These are phyloP conservation scores for Cyberlindnera xishuangbannaensis DNA, from an alignment of 805 yeast genomes.

Conservation along the genomic window DNA sequence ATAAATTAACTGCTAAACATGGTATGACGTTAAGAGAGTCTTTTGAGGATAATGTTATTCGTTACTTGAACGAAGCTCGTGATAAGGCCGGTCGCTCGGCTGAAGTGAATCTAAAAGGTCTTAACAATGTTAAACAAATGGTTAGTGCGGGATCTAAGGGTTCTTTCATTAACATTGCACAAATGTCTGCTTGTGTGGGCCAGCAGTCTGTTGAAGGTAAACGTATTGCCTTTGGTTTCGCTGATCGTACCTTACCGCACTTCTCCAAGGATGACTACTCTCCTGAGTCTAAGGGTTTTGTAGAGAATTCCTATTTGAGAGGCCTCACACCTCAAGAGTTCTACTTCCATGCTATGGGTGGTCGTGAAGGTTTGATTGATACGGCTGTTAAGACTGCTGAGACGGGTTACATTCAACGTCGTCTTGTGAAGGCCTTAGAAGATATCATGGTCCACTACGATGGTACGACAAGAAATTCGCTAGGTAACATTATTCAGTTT, in stretches of 20 bases:
- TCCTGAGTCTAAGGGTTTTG: constrained; percentile 97
- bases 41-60: constrained; percentile 93
- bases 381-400: constrained; percentile 99
- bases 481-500: constrained; percentile 95
- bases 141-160: constrained; percentile 99
- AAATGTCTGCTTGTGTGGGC: constrained; percentile 99
- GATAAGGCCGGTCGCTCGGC: constrained; percentile 99
- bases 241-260: constrained; percentile 95
- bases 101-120: constrained; percentile 89
- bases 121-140: constrained; percentile 97
- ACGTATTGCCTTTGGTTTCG: constrained; percentile 96
- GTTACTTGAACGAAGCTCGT: constrained; percentile 95
- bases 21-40: constrained; percentile 99
- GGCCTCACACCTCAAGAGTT: constrained; percentile 98
- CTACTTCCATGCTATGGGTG: constrained; percentile 99
- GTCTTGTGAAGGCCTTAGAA: constrained; percentile 93
- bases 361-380: constrained; percentile 99
- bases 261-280: constrained; percentile 98
- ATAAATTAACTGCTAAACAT: constrained; percentile 87
- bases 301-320: constrained; percentile 93
- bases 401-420: constrained; percentile 97
- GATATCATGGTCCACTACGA: constrained; percentile 98
- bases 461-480: constrained; percentile 95
- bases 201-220: constrained; percentile 99
- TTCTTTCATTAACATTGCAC: constrained; percentile 96